phyloP scores from a whole-genome alignment of 768 basidiomycete genomes.

The Trametes elegans region DNA sequence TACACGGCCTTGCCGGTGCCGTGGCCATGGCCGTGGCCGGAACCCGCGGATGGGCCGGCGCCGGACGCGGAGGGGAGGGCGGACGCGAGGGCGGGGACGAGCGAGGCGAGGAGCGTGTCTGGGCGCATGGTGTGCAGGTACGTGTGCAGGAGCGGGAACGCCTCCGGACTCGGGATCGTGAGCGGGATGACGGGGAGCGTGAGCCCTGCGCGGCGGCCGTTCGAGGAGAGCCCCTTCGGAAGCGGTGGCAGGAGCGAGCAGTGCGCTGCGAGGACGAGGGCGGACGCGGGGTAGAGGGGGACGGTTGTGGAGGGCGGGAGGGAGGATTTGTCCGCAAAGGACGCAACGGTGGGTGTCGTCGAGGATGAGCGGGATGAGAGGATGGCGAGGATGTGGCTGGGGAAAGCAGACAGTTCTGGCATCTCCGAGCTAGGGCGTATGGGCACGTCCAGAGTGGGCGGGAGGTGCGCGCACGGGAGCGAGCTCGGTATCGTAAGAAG shows the following conservation, averaged over 20 bases:
- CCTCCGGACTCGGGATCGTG: conserved; percentile 57
- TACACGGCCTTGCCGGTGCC: conserved; percentile 18
- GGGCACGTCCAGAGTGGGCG: conserved; percentile 27
- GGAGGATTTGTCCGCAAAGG: conserved; percentile 25
- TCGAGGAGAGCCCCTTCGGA: conserved; percentile 34
- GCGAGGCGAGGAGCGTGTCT: conserved; percentile 46
- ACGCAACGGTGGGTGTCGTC: conserved; percentile 28
- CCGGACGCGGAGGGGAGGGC: conserved; percentile 20
- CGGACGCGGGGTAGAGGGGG: conserved; percentile 65
- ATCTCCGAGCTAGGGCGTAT: conserved; percentile 24
- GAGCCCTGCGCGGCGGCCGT: conserved; percentile 31
- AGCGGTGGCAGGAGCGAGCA: conserved; percentile 64
- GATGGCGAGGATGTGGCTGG: conserved; percentile 14
- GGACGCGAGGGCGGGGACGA: conserved; percentile 37
- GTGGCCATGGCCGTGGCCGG: too few species aligned
- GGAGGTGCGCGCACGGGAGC: conserved; percentile 28
- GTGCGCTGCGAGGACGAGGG: conserved; percentile 64
- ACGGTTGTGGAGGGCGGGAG: conserved; percentile 27
- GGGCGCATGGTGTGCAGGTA: conserved; percentile 68
- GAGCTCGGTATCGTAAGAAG: conserved; percentile 27
- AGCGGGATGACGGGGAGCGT: conserved; percentile 61
- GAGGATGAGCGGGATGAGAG: conserved; percentile 33
- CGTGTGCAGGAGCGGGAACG: conserved; percentile 55
- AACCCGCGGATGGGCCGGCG: conserved; percentile 8
- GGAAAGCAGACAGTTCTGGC: conserved; percentile 9